Base-by-base conservation (phyloP, 106 monocot genomes). In the Xerophyta viscosa region DNA sequence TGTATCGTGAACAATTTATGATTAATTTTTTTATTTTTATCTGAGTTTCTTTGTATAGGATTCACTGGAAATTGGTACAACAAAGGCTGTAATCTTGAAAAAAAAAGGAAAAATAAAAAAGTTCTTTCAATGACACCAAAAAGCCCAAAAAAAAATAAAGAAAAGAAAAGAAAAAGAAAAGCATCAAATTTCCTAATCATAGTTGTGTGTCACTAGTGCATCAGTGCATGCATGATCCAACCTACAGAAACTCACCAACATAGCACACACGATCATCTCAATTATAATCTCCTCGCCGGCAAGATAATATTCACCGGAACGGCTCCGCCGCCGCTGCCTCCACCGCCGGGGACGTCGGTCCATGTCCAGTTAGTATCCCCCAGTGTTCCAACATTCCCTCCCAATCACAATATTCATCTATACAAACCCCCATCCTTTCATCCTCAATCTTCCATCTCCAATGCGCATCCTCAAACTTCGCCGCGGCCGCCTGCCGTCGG, bases 361-460 rank as follows among this genome's bases (percentile, higher is more conserved):
- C n/a, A 37, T 6, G 54, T 75, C 52, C 21, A 63, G 24, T 72
- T 71, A 4, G 71, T 51, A 52, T 89, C 73, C 83, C 88, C 83
- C 88, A 89, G 52, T 89, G 83, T 76, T 62, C 63, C 57, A 83
- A 50, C 83, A 89, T 83, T 41, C 64, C 73, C 61, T 83, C 76
- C 88, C 83, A 83, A 36, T 42, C 52, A 53, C 88, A 83, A 53
- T 72, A 76, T 44, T 68, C 63, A 50, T 77, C 88, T 47, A 62
- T 67, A 48, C 83, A 89, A 24, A 68, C 71, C 0, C 59, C 69
- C 24, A 70, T 53, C 27, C 88, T 63, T 6, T 57, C 54, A 46
- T 89, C 88, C 0, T 20, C 65, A 22, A 89, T 70, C 29, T 67
- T 73, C 50, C 64, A 30, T 64, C 37, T 66, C 88, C 88, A 89